Conservation (phyloP, 495 filamentous ascomycete species). For the Podospora tetraspora region DNA sequence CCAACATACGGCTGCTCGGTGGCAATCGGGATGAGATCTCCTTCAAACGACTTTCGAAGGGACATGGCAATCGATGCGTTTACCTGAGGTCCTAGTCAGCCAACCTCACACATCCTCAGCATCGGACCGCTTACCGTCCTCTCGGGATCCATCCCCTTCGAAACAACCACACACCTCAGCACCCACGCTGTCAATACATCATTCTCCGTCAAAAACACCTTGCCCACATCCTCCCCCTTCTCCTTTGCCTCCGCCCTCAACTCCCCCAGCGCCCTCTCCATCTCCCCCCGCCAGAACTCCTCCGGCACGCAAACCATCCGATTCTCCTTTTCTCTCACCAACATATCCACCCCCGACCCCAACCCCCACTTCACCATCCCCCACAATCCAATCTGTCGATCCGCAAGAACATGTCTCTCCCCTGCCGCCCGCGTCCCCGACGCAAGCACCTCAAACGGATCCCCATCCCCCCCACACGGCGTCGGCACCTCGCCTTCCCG, state of each 20-base stretch:
- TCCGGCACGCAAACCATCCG: slow-evolving; percentile 34
- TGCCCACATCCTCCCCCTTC: slow-evolving; percentile 21
- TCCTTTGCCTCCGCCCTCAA: slow-evolving; percentile 25
- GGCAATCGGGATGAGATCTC: slow-evolving; percentile 24
- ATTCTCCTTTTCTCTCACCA: slow-evolving; percentile 30
- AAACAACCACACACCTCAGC: slow-evolving; percentile 23
- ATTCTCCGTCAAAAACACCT: slow-evolving; percentile 41
- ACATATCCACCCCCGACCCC: slow-evolving; percentile 22
- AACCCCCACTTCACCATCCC: slow-evolving; percentile 28
- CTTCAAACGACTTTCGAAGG: slow-evolving; percentile 22
- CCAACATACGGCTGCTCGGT: slow-evolving; percentile 28
- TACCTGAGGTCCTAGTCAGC: slow-evolving; percentile 6
- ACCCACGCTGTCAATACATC: slow-evolving; percentile 40
- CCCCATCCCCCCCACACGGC: slow-evolving; percentile 17
- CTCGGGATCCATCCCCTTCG: slow-evolving; percentile 17
- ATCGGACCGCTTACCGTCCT: slow-evolving; percentile 2
- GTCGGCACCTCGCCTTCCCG: slow-evolving; percentile 20
- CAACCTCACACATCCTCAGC: not conserved
- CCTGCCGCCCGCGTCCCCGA: slow-evolving; percentile 8
- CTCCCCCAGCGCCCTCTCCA: slow-evolving; percentile 23
- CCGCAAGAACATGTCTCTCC: slow-evolving; percentile 17
- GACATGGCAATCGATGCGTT: slow-evolving; percentile 28
- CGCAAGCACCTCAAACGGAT: slow-evolving; percentile 17
- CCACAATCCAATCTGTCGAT: slow-evolving; percentile 20
- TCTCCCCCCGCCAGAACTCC: slow-evolving; percentile 18